Percentiles rank a stretch among this genome's conserved stretches.
phyloP scores from a whole-genome alignment of 1,284 basidiomycete species.

The Fomitopsis betulina region DNA sequence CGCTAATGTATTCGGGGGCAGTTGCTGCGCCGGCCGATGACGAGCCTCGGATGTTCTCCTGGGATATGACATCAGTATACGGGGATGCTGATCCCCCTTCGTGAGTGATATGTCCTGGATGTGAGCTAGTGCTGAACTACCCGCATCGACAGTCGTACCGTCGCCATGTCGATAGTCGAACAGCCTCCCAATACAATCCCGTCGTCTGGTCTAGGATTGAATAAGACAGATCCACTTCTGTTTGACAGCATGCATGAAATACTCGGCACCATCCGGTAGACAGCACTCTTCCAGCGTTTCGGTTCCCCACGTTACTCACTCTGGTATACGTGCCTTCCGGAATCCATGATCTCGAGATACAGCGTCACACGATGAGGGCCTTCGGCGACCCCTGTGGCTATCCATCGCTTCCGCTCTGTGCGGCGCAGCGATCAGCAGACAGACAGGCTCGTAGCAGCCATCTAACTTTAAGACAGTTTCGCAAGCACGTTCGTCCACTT shows the following conservation, averaged over 20 bases:
- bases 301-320: neutral
- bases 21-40: neutral
- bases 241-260: neutral
- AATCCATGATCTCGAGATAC: neutral
- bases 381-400: neutral
- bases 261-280: neutral
- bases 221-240: neutral
- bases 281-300: neutral
- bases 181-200: neutral
- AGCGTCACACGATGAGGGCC: neutral
- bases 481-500: neutral
- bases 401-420: neutral
- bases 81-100: neutral
- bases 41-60: neutral
- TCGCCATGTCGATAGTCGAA: neutral
- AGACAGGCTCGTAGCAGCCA: neutral
- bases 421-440: neutral
- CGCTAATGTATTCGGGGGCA: neutral
- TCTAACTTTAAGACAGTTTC: neutral
- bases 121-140: neutral
- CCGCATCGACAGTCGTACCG: neutral
- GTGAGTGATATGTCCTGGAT: neutral
- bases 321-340: neutral
- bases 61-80: neutral
- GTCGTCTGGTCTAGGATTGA: neutral